Evolutionary conservation across 2,329 filamentous ascomycete species (phyloP), one percentile per base, ranked within the genome.

Genomic region (Microsporum ferrugineum): DNA sequence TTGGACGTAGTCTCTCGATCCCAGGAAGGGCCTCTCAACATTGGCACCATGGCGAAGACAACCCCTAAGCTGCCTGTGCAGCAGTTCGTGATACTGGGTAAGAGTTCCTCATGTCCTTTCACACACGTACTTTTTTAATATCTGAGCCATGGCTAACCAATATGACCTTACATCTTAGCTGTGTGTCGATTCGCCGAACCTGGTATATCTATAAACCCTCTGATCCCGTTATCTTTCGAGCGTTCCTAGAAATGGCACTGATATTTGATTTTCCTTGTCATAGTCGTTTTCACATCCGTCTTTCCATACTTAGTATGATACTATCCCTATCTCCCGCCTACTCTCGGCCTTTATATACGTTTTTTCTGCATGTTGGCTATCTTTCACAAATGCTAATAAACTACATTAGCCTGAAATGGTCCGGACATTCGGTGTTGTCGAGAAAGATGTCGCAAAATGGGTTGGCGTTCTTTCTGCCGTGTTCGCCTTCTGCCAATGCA

Each of bases 151-250:
- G 61, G 41, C 58, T 63, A 58, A 53, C 41, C 36, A 51, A 5
- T n/a, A 34, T 55, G 7, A 14, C 62, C 39, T 43, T 43, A 17
- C n/a, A 43, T 6, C 5, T 43, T 66, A 90, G 88, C 87, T 71
- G 81, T 90, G 76, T 89, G 87, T 70, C 82, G 88, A 69, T 88
- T 92, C 69, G 86, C 88, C 63, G 88, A 92, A 71, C 88, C 88
- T 58, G 68, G 73, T 76, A 73, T 61, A 6, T 87, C 63, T 82
- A 51, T 14, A n/a, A 27, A 57, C 38, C 63, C 47, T 61, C 60
- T 64, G 68, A 43, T 27, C 62, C 62, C 2, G 27, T 8, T 39
- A n/a, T n/a, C 57, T 27, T 33, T 58, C 38, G 62, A 41, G n/a
- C 39, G n/a, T n/a, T 8, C 7, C 17, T 43, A 53, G 39, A 59